Conservation (phyloP, 768 basidiomycete genomes). For the Gyrodon lividus region DNA sequence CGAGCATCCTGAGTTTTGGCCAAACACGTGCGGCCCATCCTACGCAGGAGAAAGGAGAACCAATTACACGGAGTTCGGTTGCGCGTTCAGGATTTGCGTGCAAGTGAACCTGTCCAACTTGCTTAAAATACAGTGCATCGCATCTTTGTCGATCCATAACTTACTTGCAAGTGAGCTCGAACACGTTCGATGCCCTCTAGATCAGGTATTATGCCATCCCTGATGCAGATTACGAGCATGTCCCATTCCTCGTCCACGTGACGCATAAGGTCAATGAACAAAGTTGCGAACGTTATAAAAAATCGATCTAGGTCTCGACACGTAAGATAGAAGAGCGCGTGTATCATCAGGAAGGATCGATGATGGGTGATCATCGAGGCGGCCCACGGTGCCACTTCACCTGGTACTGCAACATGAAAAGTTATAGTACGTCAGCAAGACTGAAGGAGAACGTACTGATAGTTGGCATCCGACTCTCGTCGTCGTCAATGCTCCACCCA, state of each 20-base stretch:
- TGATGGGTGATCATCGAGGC: constrained; percentile 10
- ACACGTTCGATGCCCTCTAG: constrained; percentile 11
- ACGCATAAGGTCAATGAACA: constrained; percentile 12
- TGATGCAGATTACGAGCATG: constrained; percentile 6
- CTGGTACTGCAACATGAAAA: constrained; percentile 1
- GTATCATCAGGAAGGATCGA: constrained; percentile 14
- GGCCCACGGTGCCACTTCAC: constrained; percentile 8
- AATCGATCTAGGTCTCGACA: constrained; percentile 8
- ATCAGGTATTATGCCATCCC: constrained; percentile 11
- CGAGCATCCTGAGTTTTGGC: constrained; percentile 5
- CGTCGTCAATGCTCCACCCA: constrained; percentile 9
- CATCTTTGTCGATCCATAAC: not conserved
- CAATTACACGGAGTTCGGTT: constrained; percentile 17
- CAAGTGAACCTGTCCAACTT: constrained; percentile 7
- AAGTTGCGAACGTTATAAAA: not conserved
- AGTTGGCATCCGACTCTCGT: constrained; percentile 8
- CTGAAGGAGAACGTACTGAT: not conserved
- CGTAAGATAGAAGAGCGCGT: constrained; percentile 17
- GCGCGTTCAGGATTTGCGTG: constrained; percentile 16
- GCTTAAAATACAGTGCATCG: not conserved
- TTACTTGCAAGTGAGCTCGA: constrained; percentile 9
- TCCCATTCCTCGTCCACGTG: constrained; percentile 11
- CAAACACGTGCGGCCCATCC: constrained; percentile 20
- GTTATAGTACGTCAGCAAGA: not conserved
- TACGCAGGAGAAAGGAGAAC: constrained; percentile 6